Evolutionary conservation across 805 yeast species (phyloP), one percentile per base, ranked within the genome.

Genomic region (Lipomyces starkeyi): DNA sequence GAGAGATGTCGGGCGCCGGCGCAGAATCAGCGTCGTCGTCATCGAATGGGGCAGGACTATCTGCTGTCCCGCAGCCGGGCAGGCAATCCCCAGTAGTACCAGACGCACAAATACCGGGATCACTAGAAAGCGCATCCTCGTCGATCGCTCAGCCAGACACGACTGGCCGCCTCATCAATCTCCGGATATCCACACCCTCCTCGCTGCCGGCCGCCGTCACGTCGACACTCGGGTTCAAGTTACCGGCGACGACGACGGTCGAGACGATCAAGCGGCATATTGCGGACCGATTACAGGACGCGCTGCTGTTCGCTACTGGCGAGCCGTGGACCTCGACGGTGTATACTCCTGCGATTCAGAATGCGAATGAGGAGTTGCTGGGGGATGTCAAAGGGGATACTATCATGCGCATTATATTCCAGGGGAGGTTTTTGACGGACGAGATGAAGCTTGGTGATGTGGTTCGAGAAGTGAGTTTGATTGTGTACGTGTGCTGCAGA

Each of bases 241-340:
- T 68, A 49, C 58, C 61, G 13, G 58, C 22, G 13, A 37, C 25
- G 9, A 49, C 63, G 35, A 63, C 65, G 5, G 62, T 67, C 37
- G 59, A 37, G 60, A 27, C 55, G 3, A 56, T 68, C 29, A 68
- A 68, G 61, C 61, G 62, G 29, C 53, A 37, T 25, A 62, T 68
- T 25, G 68, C 68, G 14, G 52, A 55, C 52, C 56, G 58, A 13
- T n/a, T 68, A 40, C 65, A 62, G 34, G 70, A 66, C 29, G 61
- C 63, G 58, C 40, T 66, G n/a, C 27, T 66, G 27, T 66, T 66
- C 25, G 69, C 65, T 17, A 62, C 66, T 17, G 69, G 69, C n/a
- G 63, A 66, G 34, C 69, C 69, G 27, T 66, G 69, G 69, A 66
- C 69, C 17, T 27, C 58, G n/a, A 60, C 65, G 14, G 69, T 66